Evolutionary conservation across 2,329 filamentous ascomycete species (phyloP).

Genomic region (Didymella pinodella): DNA sequence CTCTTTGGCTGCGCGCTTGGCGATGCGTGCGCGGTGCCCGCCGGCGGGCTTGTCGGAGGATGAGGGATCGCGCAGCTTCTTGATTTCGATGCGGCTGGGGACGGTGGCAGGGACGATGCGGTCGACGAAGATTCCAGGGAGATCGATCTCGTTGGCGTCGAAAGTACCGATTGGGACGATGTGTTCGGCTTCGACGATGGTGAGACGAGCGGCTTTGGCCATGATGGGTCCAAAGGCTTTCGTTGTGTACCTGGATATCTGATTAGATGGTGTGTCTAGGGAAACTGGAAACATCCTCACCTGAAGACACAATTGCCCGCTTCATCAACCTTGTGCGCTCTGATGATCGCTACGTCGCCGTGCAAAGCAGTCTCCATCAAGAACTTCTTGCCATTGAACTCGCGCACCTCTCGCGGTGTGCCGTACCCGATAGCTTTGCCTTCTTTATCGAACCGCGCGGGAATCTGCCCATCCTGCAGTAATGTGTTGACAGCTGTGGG

Average conservation of each 20-base stretch:
- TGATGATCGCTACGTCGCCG: conserved; percentile 78
- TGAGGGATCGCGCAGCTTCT: conserved; percentile 41
- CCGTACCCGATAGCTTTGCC: conserved; percentile 70
- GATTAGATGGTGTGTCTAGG: conserved; percentile 9
- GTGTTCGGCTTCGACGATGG: conserved; percentile 93
- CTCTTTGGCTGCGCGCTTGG: conserved; percentile 83
- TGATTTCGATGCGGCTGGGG: conserved; percentile 76
- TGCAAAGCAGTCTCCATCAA: conserved; percentile 79
- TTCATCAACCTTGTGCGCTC: conserved; percentile 78
- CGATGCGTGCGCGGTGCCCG: conserved; percentile 74
- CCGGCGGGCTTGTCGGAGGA: conserved; percentile 26
- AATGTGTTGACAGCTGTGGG: conserved; percentile 73
- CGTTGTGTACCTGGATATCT: conserved; percentile 42
- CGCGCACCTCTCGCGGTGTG: conserved; percentile 71
- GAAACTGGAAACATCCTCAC: conserved; percentile 22
- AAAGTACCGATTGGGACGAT: conserved; percentile 91
- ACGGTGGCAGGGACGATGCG: conserved; percentile 82
- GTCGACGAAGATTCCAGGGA: conserved; percentile 92
- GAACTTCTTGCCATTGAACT: conserved; percentile 76
- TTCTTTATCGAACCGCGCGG: conserved; percentile 65
- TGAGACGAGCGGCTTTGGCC: conserved; percentile 88
- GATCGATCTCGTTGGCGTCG: conserved; percentile 80
- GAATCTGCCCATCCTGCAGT: conserved; percentile 72
- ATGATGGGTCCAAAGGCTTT: conserved; percentile 61
- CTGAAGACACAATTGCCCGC: conserved; percentile 79